A percentile compares a stretch with the other conserved stretches of the same genome.
phyloP scores from a whole-genome alignment of 2,329 filamentous ascomycete genomes.

The Fusarium chuoi region DNA sequence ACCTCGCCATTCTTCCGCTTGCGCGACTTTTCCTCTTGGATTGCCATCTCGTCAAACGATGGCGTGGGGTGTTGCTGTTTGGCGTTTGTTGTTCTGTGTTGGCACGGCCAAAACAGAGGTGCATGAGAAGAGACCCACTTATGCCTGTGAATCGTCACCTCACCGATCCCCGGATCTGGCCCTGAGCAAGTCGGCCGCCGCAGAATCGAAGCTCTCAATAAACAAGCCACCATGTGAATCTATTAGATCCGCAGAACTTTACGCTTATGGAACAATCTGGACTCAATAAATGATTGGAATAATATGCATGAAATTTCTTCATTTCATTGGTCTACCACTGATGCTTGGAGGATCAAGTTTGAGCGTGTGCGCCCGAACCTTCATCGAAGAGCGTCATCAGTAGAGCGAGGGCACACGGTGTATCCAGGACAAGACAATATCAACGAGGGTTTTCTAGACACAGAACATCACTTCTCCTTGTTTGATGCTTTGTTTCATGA shows the following conservation, averaged over 20 bases:
- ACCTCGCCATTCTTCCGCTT: background rate
- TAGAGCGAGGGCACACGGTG: background rate
- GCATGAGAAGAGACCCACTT: background rate
- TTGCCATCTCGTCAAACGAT: rapidly evolving
- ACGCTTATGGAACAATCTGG: no score
- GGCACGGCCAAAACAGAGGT: background rate
- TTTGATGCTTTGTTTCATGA: no score
- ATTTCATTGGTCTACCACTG: no score
- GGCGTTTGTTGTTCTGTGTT: background rate
- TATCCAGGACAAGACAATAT: background rate
- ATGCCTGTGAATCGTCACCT: rapidly evolving
- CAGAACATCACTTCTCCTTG: background rate
- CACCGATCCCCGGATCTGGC: rapidly evolving
- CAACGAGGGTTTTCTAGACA: background rate
- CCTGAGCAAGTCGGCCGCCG: rapidly evolving
- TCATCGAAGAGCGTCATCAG: no score
- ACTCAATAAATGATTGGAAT: no score
- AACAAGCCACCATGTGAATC: rapidly evolving
- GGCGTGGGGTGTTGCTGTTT: rapidly evolving
- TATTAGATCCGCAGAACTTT: background rate
- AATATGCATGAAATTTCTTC: no score
- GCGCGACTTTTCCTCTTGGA: rapidly evolving
- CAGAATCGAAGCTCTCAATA: rapidly evolving
- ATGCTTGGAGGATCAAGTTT: no score
- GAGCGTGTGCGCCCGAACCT: no score